A percentile compares a stretch with the other conserved stretches of the same genome.
phyloP scores from a whole-genome alignment of 2,329 filamentous ascomycete species.

The Aspergillus floridensis region DNA sequence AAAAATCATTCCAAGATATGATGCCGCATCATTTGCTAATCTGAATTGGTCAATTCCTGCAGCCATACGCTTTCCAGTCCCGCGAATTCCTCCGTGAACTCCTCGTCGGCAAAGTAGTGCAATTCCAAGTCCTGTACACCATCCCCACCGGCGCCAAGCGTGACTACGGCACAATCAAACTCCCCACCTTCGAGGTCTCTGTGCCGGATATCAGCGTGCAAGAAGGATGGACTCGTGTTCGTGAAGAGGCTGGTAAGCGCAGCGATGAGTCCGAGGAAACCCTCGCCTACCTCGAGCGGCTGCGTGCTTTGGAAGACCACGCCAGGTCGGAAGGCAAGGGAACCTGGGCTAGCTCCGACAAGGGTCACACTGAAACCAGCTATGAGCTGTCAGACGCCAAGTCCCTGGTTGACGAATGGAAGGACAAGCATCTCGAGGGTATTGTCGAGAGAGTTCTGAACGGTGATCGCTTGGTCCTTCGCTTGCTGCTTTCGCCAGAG shows the following conservation, averaged over 20 bases:
- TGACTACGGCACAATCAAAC: slow-evolving; percentile 79
- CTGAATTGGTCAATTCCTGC: not conserved
- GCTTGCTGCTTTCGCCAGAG: slow-evolving; percentile 74
- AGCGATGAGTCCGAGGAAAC: slow-evolving; percentile 83
- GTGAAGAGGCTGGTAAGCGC: slow-evolving; percentile 81
- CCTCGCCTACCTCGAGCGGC: slow-evolving; percentile 67
- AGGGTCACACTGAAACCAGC: slow-evolving; percentile 67
- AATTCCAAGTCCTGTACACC: slow-evolving; percentile 82
- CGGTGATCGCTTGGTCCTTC: slow-evolving; percentile 83
- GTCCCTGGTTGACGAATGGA: slow-evolving; percentile 74
- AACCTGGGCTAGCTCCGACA: slow-evolving; percentile 67
- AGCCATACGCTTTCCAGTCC: slow-evolving; percentile 86
- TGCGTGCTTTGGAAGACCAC: slow-evolving; percentile 72
- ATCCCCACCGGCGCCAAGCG: slow-evolving; percentile 75
- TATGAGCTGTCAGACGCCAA: slow-evolving; percentile 78
- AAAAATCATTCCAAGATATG: not conserved
- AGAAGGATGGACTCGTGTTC: slow-evolving; percentile 88
- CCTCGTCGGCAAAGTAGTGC: slow-evolving; percentile 79
- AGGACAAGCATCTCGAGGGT: slow-evolving; percentile 78
- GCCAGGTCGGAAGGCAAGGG: slow-evolving; percentile 79
- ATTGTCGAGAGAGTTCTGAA: slow-evolving; percentile 88
- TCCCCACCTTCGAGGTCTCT: slow-evolving; percentile 66
- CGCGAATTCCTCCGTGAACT: slow-evolving; percentile 86
- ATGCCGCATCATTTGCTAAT: slow-evolving; percentile 1
- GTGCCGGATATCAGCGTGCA: slow-evolving; percentile 81